Percentiles rank a stretch among this genome's conserved stretches.
Evolutionary conservation across 805 yeast species (phyloP).

Genomic region (Metschnikowia proteae): DNA sequence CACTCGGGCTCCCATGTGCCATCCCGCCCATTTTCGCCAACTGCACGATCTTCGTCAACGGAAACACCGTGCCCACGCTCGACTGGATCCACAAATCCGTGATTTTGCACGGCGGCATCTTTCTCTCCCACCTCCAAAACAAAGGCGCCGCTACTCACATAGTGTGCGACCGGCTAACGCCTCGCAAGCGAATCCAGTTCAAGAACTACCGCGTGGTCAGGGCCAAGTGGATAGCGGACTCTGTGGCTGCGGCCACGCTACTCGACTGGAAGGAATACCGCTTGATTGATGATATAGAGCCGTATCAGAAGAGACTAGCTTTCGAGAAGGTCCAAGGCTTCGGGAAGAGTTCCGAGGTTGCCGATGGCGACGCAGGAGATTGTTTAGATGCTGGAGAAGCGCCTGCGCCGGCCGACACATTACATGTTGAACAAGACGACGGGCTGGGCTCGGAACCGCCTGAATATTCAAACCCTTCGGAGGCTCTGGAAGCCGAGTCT

Average conservation of each 20-base stretch:
- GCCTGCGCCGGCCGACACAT: too few relatives aligned
- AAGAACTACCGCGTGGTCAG: constrained; percentile 67
- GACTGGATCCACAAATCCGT: constrained; percentile 66
- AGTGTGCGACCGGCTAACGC: constrained; percentile 74
- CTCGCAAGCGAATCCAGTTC: constrained; percentile 65
- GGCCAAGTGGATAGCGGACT: constrained; percentile 79
- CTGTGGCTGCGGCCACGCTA: constrained; percentile 45
- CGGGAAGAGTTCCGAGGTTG: too few relatives aligned
- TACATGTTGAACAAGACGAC: too few relatives aligned
- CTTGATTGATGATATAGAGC: constrained; percentile 47
- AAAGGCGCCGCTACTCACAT: constrained; percentile 82
- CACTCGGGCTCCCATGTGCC: constrained; percentile 11
- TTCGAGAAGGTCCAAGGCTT: constrained; percentile 7
- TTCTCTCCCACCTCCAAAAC: constrained; percentile 61
- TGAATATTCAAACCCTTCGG: too few relatives aligned
- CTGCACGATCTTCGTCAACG: constrained; percentile 78
- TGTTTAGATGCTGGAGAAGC: too few relatives aligned
- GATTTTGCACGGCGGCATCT: constrained; percentile 75
- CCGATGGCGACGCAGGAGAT: too few relatives aligned
- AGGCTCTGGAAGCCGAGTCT: too few relatives aligned
- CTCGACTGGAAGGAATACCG: constrained; percentile 70
- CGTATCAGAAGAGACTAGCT: constrained; percentile 48
- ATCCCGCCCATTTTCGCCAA: constrained; percentile 48
- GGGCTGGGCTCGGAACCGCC: too few relatives aligned
- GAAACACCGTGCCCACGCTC: constrained; percentile 81